Base-by-base conservation (phyloP, 2,329 filamentous ascomycete genomes). In the Venturiaceae sp. region DNA sequence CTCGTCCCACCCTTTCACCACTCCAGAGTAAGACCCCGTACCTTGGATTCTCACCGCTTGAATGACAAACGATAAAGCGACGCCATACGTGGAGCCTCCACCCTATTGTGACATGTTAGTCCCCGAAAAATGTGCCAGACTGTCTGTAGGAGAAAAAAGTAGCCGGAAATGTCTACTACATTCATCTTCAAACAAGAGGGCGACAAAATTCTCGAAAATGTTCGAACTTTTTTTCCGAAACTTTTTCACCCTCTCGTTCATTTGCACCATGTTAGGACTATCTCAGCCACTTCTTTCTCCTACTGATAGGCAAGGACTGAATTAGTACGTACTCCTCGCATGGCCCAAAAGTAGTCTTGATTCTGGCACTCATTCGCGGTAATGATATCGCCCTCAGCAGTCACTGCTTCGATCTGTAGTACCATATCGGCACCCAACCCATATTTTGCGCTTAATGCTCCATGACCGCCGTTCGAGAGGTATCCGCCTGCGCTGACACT, bases 331-430 rank as follows among this genome's bases (percentile, higher is more conserved):
- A 53, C 55, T 4, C 55, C 55, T 9, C 55, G 39, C 37, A 57
- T 57, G 23, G 32, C 55, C 55, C 55, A 57, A 30, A 57, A 57
- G 21, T 26, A 39, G 1, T 57, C 55, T 9, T 32, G 2, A 19
- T 60, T 60, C 32, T 59, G 30, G 23, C 28, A 50, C 14, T 71
- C 67, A 41, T 72, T 68, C 1, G 74, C 74, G 4, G 72, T 67
- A 4, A 73, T 62, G 1, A 75, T 62, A 5, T 68, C 60, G 3
- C 74, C 75, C 7, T 68, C 57, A 1, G 67, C 66, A 57, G 75
- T 67, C 2, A 77, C 69, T 2, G 77, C 57, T 46, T 67, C 72
- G 3, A 74, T 73, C 14, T 65, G 65, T 5, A 73, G 7, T 2
- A 46, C 41, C 41, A 28, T 28, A 28, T 46, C 41, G 21, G 41